These are phyloP conservation scores for Phytopythium sindhum DNA, from an alignment of 352 stramenopile genomes.

Conservation along the genomic window DNA sequence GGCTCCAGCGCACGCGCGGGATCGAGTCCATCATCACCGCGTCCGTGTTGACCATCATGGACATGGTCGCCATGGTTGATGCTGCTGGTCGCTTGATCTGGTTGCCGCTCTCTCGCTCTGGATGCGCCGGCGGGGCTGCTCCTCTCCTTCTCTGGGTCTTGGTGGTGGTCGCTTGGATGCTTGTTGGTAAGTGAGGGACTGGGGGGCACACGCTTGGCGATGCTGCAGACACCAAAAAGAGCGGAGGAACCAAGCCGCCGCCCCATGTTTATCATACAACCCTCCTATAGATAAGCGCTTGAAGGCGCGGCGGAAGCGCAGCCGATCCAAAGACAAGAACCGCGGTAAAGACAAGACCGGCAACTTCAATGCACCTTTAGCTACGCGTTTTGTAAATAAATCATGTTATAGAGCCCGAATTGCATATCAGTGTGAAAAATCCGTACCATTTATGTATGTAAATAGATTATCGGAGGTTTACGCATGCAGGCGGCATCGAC, in stretches of 20 bases:
- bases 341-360: not conserved
- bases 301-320: not conserved
- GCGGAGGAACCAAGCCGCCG: not conserved
- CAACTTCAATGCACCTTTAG: not conserved
- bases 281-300: not conserved
- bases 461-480: not conserved
- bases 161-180: constrained; percentile 15
- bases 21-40: constrained; percentile 46
- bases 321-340: constrained; percentile 11
- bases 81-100: constrained; percentile 15
- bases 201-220: not conserved
- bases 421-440: not conserved
- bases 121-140: not conserved
- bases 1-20: constrained; percentile 67
- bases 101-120: constrained; percentile 2
- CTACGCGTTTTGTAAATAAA: not conserved
- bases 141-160: constrained; percentile 6
- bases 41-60: constrained; percentile 37
- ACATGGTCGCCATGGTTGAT: constrained; percentile 40
- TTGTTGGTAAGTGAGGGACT: constrained; percentile 19
- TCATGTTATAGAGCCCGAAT: not conserved
- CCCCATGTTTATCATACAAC: not conserved
- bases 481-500: not conserved
- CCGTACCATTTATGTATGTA: not conserved
- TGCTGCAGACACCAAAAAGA: not conserved